Base-by-base conservation (phyloP, 2,329 filamentous ascomycete species). In the Sporothrix protearum region DNA sequence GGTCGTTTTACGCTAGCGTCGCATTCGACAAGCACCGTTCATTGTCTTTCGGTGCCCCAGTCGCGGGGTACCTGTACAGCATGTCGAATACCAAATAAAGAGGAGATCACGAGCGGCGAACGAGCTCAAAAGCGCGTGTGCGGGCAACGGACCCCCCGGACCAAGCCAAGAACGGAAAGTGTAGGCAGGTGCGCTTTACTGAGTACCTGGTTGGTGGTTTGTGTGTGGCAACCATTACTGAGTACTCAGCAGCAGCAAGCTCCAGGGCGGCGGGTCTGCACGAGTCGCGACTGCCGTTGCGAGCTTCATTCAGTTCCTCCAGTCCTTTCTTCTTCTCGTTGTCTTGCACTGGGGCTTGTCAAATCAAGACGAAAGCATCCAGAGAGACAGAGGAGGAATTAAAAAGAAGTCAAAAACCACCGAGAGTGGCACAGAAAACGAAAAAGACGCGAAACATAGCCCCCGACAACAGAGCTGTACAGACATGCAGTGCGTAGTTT, bases 161-260 rank as follows among this genome's bases (percentile, higher is more conserved):
- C 36, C 59, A 25, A 22, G 59, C 59, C 59, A 63, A 63, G 33
- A 42, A n/a, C 36, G 8, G n/a, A 45, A 8, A 8, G 53, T 16
- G 16, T 45, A 42, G 33, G 36, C 59, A 45, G 36, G 59, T 45
- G 36, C 42, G 45, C 63, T 66, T 49, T 25, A 49, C n/a, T n/a
- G n/a, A n/a, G n/a, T n/a, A n/a, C 42, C 63, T 66, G 64, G 64
- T 51, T 67, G 33, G 64, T 67, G 42, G 42, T 49, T 45, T 63
- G 33, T 42, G 42, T 33, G 63, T 47, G 39, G 61, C 63, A 66
- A 49, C 63, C 42, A 49, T 42, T 66, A 66, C 42, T 66, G 42
- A 66, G 63, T 66, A 66, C 42, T 66, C 63, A 66, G 63, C 42
- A 30, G 42, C 63, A 16, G 42, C 63, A 66, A 19, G 63, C 42